These are phyloP conservation scores for Trichocomaceae sp. DNA, from an alignment of 2,329 filamentous ascomycete genomes.

Conservation along the genomic window DNA sequence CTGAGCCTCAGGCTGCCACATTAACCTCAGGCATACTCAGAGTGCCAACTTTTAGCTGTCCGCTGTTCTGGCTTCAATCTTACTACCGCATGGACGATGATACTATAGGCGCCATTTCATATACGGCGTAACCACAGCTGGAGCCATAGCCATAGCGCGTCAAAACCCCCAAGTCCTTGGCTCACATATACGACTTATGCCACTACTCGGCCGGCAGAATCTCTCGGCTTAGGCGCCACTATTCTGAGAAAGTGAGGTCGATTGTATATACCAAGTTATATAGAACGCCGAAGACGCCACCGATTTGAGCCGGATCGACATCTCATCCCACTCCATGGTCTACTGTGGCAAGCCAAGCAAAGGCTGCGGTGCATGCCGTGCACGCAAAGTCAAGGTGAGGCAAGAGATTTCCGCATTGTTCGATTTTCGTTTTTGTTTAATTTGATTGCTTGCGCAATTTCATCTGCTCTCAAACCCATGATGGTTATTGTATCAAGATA, in stretches of 20 bases:
- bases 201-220: background rate
- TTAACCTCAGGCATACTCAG: background rate
- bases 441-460: too few relatives aligned
- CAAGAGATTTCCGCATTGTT: background rate
- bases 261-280: background rate
- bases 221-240: background rate
- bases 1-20: background rate
- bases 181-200: too few relatives aligned
- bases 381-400: slow-evolving; percentile 26
- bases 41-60: background rate
- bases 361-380: slow-evolving; percentile 30
- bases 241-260: background rate
- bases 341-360: slow-evolving; percentile 29
- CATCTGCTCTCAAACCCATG: too few relatives aligned
- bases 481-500: too few relatives aligned
- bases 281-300: background rate
- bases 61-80: too few relatives aligned
- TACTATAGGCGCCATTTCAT: background rate
- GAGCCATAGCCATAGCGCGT: background rate
- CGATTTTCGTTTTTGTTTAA: background rate
- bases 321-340: slow-evolving; percentile 19
- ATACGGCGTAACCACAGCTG: background rate
- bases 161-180: background rate
- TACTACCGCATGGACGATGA: background rate
- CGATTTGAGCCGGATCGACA: background rate